Evolutionary conservation across 2,329 filamentous ascomycete species (phyloP), one percentile per base, ranked within the genome.

Genomic region (Shiraia sp.): DNA sequence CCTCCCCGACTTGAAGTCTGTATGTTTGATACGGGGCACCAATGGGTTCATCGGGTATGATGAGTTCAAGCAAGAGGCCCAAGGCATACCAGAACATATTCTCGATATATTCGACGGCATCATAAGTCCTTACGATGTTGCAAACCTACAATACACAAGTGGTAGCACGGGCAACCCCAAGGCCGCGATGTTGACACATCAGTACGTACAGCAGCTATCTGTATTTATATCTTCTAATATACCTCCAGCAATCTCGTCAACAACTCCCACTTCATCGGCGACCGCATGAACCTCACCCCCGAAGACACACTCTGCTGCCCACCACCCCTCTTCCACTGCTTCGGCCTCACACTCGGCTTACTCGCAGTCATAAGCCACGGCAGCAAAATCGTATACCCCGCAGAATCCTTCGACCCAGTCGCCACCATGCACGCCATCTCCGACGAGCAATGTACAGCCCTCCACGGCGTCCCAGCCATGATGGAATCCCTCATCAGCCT

Each of bases 401-500:
- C 80, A 15, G 49, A 90, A 57, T 81, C 85, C 0, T 92, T 92
- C 59, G 84, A 89, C 55, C 77, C 86, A 2, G 68, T 72, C 4
- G 81, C 85, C 0, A 85, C 85, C 2, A 75, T 91, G 24, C 75
- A 75, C 30, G 84, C 86, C 39, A 81, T 92, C 27, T 65, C 66
- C 5, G 60, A 65, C 7, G 72, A 75, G 40, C 61, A 57, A 24
- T 75, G 72, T 65, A 92, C 88, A 0, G 88, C 85, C 0, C 75
- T 92, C 0, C 87, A 91, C 61, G 88, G 88, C 24, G 88, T 92
- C 0, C 88, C 88, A 0, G 87, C 88, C 42, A 92, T 92, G 88
- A 90, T 90, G 66, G 86, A 90, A 61, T 83, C 83, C 0, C 74
- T 80, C 8, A 72, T 81, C 42, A 68, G 68, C 27, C 58, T 77